Percentiles rank a stretch among this genome's conserved stretches.
phyloP scores from a whole-genome alignment of 495 filamentous ascomycete species.

The Penicillium psychrofluorescens region DNA sequence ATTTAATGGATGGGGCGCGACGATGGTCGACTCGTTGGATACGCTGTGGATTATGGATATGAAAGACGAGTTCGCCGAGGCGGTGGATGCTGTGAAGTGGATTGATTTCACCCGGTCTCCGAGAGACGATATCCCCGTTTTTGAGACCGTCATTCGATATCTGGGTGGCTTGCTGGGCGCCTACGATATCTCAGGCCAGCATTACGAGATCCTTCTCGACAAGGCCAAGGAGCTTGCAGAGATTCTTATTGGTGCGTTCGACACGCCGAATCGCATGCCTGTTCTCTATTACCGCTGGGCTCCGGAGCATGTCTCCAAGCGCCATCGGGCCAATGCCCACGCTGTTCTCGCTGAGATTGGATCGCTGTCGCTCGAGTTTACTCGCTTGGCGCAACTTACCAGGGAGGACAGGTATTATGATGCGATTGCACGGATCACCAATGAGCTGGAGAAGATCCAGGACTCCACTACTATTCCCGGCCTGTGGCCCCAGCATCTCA shows the following conservation, averaged over 20 bases:
- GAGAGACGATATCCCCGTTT: constrained; percentile 63
- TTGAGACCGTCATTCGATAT: constrained; percentile 84
- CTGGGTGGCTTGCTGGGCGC: constrained; percentile 76
- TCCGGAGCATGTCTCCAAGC: constrained; percentile 56
- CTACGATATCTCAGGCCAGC: constrained; percentile 69
- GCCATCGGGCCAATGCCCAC: constrained; percentile 55
- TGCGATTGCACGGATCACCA: constrained; percentile 84
- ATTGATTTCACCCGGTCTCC: constrained; percentile 84
- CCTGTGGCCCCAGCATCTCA: constrained; percentile 74
- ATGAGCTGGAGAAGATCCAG: constrained; percentile 78
- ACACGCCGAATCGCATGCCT: constrained; percentile 96
- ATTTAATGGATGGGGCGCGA: constrained; percentile 93
- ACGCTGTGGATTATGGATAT: constrained; percentile 95
- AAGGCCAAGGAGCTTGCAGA: constrained; percentile 88
- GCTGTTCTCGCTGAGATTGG: constrained; percentile 80
- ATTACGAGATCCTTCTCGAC: constrained; percentile 63
- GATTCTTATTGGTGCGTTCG: constrained; percentile 84
- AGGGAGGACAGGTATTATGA: constrained; percentile 87
- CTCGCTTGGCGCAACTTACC: constrained; percentile 85
- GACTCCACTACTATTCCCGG: constrained; percentile 67
- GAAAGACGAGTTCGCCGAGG: constrained; percentile 83
- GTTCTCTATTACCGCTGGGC: constrained; percentile 80
- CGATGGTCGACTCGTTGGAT: constrained; percentile 87
- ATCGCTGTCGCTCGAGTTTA: constrained; percentile 90
- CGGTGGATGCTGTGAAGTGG: constrained; percentile 62